Conservation (phyloP, 768 basidiomycete species). For the Auricularia cornea region DNA sequence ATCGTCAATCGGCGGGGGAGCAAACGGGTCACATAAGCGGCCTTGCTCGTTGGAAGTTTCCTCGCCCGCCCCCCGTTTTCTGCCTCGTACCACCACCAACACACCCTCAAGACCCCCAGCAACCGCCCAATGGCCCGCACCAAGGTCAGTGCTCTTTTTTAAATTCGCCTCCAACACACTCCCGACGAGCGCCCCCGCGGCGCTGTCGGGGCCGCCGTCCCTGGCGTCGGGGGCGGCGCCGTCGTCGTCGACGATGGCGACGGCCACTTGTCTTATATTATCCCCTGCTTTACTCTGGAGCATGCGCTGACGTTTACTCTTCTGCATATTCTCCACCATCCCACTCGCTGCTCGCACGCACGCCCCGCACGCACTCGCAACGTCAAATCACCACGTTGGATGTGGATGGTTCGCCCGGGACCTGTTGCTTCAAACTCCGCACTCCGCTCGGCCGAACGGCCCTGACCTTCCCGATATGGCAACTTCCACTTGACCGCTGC, state of each 20-base stretch:
- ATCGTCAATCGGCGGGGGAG: neutral
- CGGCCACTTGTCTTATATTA: neutral
- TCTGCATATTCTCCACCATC: neutral
- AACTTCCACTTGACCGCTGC: neutral
- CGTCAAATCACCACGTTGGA: neutral
- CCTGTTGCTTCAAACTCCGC: neutral
- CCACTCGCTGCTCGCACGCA: neutral
- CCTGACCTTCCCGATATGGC: neutral
- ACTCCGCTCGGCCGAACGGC: neutral
- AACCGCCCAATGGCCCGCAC: neutral
- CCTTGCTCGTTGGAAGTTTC: neutral
- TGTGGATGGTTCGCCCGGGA: neutral
- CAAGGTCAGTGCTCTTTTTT: neutral
- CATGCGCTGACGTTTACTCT: neutral
- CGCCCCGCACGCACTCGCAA: neutral
- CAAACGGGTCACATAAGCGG: neutral
- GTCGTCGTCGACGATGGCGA: neutral
- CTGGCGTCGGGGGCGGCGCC: neutral
- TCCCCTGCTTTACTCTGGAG: neutral
- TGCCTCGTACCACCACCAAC: neutral
- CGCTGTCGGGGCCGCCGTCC: neutral
- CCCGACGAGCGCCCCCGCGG: neutral
- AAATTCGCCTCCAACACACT: too few relatives aligned
- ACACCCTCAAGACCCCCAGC: neutral
- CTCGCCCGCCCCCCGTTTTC: neutral